Percentiles rank a stretch among this genome's conserved stretches.
Evolutionary conservation across 805 yeast genomes (phyloP).

Genomic region (Blastobotrys americana): DNA sequence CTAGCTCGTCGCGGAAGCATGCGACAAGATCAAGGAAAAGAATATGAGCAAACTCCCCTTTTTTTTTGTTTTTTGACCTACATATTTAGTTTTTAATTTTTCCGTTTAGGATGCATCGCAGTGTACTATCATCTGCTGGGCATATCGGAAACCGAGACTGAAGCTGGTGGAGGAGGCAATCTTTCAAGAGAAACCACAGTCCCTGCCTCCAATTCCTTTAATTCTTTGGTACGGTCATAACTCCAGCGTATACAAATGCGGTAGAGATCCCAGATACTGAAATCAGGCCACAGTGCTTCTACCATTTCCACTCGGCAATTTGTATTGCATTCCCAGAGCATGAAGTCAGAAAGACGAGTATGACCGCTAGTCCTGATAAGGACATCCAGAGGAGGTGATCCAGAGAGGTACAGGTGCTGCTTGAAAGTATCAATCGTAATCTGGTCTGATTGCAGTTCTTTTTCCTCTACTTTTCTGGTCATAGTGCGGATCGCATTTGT

Average conservation of each 20-base stretch:
- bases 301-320: conserved; percentile 65
- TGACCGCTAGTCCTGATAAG: conserved; percentile 88
- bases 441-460: conserved; percentile 22
- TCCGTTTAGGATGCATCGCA: no score
- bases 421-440: conserved; percentile 47
- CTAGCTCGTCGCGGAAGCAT: no score
- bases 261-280: conserved; percentile 62
- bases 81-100: no score
- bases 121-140: no score
- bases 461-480: conserved; percentile 30
- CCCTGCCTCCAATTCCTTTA: conserved; percentile 6
- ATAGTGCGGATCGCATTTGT: conserved; percentile 52
- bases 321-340: conserved; percentile 70
- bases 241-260: conserved; percentile 73
- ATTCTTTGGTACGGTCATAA: conserved; percentile 12
- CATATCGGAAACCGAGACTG: not conserved
- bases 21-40: not conserved
- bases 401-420: conserved; percentile 56
- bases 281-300: conserved; percentile 89
- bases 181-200: not conserved
- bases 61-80: no score
- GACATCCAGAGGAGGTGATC: conserved; percentile 71
- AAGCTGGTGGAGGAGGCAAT: not conserved
- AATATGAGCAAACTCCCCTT: not conserved
- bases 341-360: conserved; percentile 75